A percentile compares a stretch with the other conserved stretches of the same genome.
These are phyloP conservation scores for Chrysanthemum lavandulifolium DNA, from an alignment of 129 eudicot genomes.

Conservation along the genomic window DNA sequence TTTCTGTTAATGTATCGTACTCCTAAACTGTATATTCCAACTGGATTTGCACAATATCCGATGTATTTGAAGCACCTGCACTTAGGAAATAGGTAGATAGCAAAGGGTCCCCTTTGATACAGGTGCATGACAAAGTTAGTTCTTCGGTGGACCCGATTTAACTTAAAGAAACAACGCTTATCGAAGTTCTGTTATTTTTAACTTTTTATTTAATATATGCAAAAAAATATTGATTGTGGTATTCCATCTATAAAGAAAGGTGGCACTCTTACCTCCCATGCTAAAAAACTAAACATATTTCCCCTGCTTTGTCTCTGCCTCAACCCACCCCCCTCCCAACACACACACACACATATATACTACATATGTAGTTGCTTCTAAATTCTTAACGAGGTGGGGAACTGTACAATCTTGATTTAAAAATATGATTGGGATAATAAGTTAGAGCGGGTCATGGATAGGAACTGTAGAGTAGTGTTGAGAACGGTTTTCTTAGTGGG, in stretches of 20 bases:
- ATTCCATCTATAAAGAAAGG: conserved; percentile 53
- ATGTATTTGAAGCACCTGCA: conserved; percentile 35
- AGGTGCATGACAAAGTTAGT: conserved; percentile 61
- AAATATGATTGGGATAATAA: conserved; percentile 3
- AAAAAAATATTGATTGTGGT: conserved; percentile 17
- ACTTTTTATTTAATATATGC: conserved; percentile 19
- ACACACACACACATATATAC: neutral
- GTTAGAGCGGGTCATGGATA: conserved; percentile 32
- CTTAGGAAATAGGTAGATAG: conserved; percentile 34
- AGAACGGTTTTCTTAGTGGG: conserved; percentile 45
- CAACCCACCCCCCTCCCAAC: neutral
- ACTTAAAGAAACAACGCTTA: conserved; percentile 43
- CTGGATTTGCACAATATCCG: conserved; percentile 40
- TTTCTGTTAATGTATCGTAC: conserved; percentile 26
- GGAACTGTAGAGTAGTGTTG: conserved; percentile 33
- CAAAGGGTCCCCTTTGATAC: conserved; percentile 60
- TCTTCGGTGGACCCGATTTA: conserved; percentile 56
- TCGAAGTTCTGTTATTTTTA: conserved; percentile 29
- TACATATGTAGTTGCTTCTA: conserved; percentile 17
- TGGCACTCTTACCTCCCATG: conserved; percentile 43
- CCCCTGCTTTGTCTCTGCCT: conserved; percentile 28
- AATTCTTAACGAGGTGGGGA: neutral
- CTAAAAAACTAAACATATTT: conserved; percentile 28
- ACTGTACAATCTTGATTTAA: too few species aligned
- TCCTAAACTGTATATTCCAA: conserved; percentile 28